These are phyloP conservation scores for Ustilago sp. DNA, from an alignment of 1,284 basidiomycete species.

Conservation along the genomic window DNA sequence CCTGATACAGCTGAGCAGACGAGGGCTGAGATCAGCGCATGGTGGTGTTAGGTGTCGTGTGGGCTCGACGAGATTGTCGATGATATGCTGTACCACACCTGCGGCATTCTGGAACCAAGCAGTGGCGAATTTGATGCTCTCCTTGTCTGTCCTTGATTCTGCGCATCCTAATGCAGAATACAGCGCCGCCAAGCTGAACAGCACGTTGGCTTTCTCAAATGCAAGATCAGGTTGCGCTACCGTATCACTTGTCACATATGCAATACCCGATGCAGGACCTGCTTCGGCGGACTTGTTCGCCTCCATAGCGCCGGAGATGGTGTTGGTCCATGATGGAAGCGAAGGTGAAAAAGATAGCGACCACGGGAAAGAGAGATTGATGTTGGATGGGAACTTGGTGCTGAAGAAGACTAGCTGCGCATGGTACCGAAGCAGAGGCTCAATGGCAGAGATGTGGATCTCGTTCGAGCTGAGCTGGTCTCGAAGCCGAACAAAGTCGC, in stretches of 20 bases:
- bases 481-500: slow-evolving; percentile 78
- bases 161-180: slow-evolving; percentile 52
- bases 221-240: slow-evolving; percentile 55
- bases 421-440: slow-evolving; percentile 75
- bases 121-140: slow-evolving; percentile 63
- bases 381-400: slow-evolving; percentile 78
- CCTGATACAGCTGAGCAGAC: slow-evolving; percentile 79
- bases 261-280: slow-evolving; percentile 25
- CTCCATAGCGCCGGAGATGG: slow-evolving; percentile 43
- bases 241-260: slow-evolving; percentile 41
- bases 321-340: slow-evolving; percentile 45
- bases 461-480: slow-evolving; percentile 74
- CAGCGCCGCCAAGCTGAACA: slow-evolving; percentile 56
- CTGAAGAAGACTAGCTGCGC: slow-evolving; percentile 85
- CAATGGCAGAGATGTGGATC: slow-evolving; percentile 63
- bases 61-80: slow-evolving; percentile 41
- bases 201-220: slow-evolving; percentile 60
- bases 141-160: slow-evolving; percentile 57
- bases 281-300: slow-evolving; percentile 46
- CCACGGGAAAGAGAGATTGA: slow-evolving; percentile 61
- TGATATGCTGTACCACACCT: slow-evolving; percentile 52
- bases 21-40: slow-evolving; percentile 65
- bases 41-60: slow-evolving; percentile 31
- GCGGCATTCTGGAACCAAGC: slow-evolving; percentile 62
- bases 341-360: slow-evolving; percentile 52